These are phyloP conservation scores for Trypanosoma conorhini DNA, from an alignment of 208 protist species.

Conservation along the genomic window DNA sequence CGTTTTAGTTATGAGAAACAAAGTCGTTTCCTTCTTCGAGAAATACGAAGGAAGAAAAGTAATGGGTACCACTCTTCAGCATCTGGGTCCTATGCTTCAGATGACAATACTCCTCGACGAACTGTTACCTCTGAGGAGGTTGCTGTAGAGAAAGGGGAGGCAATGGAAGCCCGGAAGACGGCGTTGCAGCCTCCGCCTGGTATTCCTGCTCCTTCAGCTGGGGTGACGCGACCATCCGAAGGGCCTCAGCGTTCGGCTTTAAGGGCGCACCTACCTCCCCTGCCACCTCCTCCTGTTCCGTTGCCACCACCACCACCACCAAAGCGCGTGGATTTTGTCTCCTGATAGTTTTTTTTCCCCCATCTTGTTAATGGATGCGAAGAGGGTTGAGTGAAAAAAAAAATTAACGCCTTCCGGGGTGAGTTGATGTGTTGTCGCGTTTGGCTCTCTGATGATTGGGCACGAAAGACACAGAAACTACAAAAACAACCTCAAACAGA, in stretches of 20 bases:
- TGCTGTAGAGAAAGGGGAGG: not conserved
- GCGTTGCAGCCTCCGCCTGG: too few species aligned
- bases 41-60: conserved; percentile 13
- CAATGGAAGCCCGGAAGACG: too few species aligned
- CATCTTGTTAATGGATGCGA: not conserved
- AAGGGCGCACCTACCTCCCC: too few species aligned
- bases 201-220: too few species aligned
- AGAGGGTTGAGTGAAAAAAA: not conserved
- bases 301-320: not conserved
- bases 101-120: not conserved
- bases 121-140: not conserved
- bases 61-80: not conserved
- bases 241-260: too few species aligned
- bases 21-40: conserved; percentile 8
- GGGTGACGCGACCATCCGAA: too few species aligned
- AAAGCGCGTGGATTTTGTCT: not conserved
- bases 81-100: not conserved
- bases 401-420: not conserved
- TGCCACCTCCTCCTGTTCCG: too few species aligned
- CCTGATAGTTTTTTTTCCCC: not conserved
- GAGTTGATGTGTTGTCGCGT: not conserved
- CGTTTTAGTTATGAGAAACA: not conserved
- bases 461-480: not conserved
- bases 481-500: too few species aligned
- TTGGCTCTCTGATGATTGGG: not conserved